These are phyloP conservation scores for Tilletia walkeri DNA, from an alignment of 1,284 basidiomycete species.

Conservation along the genomic window DNA sequence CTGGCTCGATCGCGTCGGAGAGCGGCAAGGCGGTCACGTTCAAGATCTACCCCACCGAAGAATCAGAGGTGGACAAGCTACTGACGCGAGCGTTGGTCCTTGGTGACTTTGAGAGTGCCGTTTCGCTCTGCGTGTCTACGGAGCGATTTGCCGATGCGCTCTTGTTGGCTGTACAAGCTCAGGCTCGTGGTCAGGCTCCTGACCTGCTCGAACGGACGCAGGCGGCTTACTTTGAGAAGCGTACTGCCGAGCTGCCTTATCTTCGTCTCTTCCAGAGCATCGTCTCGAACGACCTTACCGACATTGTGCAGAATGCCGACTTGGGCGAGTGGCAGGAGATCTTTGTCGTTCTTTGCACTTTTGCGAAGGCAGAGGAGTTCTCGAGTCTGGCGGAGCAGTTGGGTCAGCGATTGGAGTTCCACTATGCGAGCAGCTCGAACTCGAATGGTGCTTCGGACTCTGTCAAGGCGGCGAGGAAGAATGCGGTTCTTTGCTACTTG, in stretches of 20 bases:
- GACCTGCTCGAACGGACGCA: constrained; percentile 87
- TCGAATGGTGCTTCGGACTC: constrained; percentile 37
- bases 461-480: constrained; percentile 71
- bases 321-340: constrained; percentile 93
- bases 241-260: constrained; percentile 76
- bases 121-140: constrained; percentile 82
- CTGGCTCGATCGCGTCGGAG: constrained; percentile 78
- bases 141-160: constrained; percentile 93
- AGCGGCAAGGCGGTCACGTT: constrained; percentile 69
- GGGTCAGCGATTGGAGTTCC: constrained; percentile 83
- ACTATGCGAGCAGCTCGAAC: constrained; percentile 58
- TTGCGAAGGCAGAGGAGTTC: constrained; percentile 82
- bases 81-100: constrained; percentile 90
- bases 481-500: constrained; percentile 82
- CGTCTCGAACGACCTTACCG: constrained; percentile 83
- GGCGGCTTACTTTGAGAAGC: constrained; percentile 86
- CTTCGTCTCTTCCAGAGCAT: constrained; percentile 93
- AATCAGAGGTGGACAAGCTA: constrained; percentile 81
- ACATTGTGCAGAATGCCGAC: constrained; percentile 94
- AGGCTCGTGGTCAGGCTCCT: constrained; percentile 68
- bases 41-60: constrained; percentile 83
- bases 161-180: constrained; percentile 70
- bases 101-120: constrained; percentile 89
- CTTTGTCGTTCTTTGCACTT: constrained; percentile 95
- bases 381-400: constrained; percentile 82